Base-by-base conservation (phyloP, 768 basidiomycete species). In the Lactarius sp. region DNA sequence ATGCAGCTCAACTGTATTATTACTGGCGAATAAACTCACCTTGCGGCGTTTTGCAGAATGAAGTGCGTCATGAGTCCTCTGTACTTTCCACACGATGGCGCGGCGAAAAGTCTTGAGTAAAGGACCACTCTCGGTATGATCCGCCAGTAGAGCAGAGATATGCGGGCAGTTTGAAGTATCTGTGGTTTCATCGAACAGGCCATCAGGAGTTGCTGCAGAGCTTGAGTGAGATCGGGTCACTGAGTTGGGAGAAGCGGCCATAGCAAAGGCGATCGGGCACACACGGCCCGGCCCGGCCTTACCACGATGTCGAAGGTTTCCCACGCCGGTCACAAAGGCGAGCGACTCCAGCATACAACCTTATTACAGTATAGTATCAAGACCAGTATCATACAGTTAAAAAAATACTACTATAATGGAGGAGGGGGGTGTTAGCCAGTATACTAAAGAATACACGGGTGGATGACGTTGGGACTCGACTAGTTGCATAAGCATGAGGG, bases 1-100 rank as follows among this genome's bases (percentile, higher is more conserved):
- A 59, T 59, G 37, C 65, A 20, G 6, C 47, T 33, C 18, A 37
- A 47, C 18, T 16, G 14, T 16, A 42, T 10, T 4, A 22, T 22
- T 34, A 34, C 18, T 13, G 39, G 18, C 12, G 16, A 9, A 20
- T 31, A 46, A 49, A 69, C 81, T 47, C 47, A 88, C 89, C 80
- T 85, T 88, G 68, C 86, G 76, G 47, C 87, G 81, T 70, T 90
- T 90, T 12, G 78, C 73, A 8, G 83, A 75, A 34, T 81, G 77
- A 49, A 75, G 75, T 0, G 78, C 75, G n/a, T 77, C 76, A 54
- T 85, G 79, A 0, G 75, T 71, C 9, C 80, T 76, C 39, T 75
- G 74, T 2, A 80, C 76, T 58, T 80, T 77, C 87, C 87, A 89
- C 1, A 77, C 74, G 18, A 85, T 75, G 10, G 83, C 81, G 2